Evolutionary conservation across 2,329 filamentous ascomycete genomes (phyloP).

Genomic region (Paracoccidioides lutzii): DNA sequence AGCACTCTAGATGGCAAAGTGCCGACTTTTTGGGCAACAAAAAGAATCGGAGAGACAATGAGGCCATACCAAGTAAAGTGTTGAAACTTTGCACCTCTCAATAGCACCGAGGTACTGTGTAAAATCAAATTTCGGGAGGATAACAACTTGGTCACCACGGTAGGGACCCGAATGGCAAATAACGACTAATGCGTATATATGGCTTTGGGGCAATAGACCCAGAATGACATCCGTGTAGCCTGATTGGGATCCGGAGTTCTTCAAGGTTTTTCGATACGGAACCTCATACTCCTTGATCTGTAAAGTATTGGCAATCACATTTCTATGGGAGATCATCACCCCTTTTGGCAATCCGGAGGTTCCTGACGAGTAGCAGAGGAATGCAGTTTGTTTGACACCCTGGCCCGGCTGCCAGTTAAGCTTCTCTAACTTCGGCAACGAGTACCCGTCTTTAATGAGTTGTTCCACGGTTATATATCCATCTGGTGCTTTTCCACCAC

Average conservation of each 20-base stretch:
- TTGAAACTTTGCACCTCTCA: constrained; percentile 54
- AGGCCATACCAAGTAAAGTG: constrained; percentile 50
- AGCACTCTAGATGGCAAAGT: neutral
- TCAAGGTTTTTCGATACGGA: constrained; percentile 16
- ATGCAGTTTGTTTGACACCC: constrained; percentile 51
- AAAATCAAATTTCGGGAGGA: constrained; percentile 63
- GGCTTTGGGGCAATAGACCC: constrained; percentile 65
- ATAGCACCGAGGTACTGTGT: constrained; percentile 50
- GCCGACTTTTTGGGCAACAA: neutral
- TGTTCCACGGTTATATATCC: constrained; percentile 53
- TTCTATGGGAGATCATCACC: constrained; percentile 68
- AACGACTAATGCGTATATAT: constrained; percentile 68
- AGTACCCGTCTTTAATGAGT: constrained; percentile 48
- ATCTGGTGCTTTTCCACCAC: constrained; percentile 30
- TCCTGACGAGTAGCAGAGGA: constrained; percentile 67
- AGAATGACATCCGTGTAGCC: constrained; percentile 45
- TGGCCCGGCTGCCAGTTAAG: constrained; percentile 31
- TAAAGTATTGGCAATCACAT: constrained; percentile 64
- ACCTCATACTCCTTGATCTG: constrained; percentile 46
- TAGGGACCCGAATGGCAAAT: constrained; percentile 54
- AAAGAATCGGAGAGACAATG: neutral
- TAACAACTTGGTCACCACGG: constrained; percentile 58
- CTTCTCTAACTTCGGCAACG: constrained; percentile 27
- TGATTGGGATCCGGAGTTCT: constrained; percentile 27
- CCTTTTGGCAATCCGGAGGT: constrained; percentile 73